Evolutionary conservation across 805 yeast species (phyloP).

Genomic region (Candida tammaniensis): DNA sequence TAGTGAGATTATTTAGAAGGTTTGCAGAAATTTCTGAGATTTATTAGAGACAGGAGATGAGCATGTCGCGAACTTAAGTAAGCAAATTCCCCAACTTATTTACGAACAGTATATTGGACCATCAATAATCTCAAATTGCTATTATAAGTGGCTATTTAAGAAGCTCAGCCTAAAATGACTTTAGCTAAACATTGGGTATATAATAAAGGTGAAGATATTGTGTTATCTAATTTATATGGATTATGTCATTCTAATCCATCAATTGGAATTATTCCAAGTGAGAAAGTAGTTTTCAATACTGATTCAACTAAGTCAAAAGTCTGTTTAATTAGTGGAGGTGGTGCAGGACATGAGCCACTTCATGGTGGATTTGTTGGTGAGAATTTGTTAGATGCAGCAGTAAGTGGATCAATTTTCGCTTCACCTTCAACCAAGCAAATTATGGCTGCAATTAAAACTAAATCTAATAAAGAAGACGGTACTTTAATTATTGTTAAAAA

Average conservation of each 20-base stretch:
- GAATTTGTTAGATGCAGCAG: conserved; percentile 82
- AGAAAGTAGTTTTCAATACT: conserved; percentile 52
- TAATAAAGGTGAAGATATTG: conserved; percentile 41
- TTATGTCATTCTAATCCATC: conserved; percentile 55
- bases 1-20: too few species aligned
- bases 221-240: conserved; percentile 49
- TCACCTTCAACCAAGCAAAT: conserved; percentile 94
- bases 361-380: conserved; percentile 91
- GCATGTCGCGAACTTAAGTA: too few species aligned
- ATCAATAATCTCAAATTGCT: too few species aligned
- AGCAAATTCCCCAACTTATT: too few species aligned
- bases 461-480: conserved; percentile 51
- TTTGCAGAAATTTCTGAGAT: too few species aligned
- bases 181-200: conserved; percentile 57
- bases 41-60: too few species aligned
- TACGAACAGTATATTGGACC: too few species aligned
- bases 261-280: conserved; percentile 51
- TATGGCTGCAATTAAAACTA: conserved; percentile 63
- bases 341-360: conserved; percentile 93
- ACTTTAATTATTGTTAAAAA: conserved; percentile 81
- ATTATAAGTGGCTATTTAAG: too few species aligned
- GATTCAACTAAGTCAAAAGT: conserved; percentile 49
- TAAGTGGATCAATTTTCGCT: conserved; percentile 88
- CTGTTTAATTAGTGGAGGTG: conserved; percentile 84
- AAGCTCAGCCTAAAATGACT: too few species aligned